phyloP scores from a whole-genome alignment of 2,329 filamentous ascomycete species.

The Talaromyces rugulosus region DNA sequence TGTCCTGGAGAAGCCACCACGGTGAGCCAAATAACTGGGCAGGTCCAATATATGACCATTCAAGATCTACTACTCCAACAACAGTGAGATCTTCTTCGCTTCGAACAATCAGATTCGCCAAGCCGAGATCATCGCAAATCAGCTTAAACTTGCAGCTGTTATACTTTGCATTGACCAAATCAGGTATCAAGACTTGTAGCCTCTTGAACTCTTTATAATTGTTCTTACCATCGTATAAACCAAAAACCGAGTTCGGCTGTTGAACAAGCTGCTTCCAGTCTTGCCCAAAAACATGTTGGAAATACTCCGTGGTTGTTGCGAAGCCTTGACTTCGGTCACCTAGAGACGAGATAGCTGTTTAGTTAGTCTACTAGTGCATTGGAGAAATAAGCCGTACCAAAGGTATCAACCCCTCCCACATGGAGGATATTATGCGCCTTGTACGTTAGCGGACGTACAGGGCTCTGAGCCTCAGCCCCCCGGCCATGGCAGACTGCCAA shows the following conservation, averaged over 20 bases:
- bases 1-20: conserved; percentile 34
- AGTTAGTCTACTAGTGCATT: too few relatives aligned
- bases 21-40: conserved; percentile 35
- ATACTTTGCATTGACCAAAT: conserved; percentile 11
- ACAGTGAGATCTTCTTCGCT: conserved; percentile 30
- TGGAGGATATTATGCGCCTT: conserved; percentile 7
- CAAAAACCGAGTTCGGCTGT: conserved; percentile 2
- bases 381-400: not conserved
- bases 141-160: conserved; percentile 34
- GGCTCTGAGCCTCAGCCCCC: not conserved
- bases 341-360: not conserved
- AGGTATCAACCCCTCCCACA: conserved; percentile 2
- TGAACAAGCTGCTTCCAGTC: conserved; percentile 3
- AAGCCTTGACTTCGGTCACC: conserved; percentile 2
- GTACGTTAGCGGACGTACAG: not conserved
- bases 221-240: conserved; percentile 2
- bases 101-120: conserved; percentile 35
- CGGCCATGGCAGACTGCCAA: not conserved
- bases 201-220: not conserved
- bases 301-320: conserved; percentile 1
- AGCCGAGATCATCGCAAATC: conserved; percentile 35
- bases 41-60: conserved; percentile 36
- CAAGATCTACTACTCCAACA: conserved; percentile 32
- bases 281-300: not conserved
- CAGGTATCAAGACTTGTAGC: not conserved